A percentile compares a stretch with the other conserved stretches of the same genome.
Conservation (phyloP, 192 early-diverging fungal genomes). For the Funneliformis mosseae region DNA sequence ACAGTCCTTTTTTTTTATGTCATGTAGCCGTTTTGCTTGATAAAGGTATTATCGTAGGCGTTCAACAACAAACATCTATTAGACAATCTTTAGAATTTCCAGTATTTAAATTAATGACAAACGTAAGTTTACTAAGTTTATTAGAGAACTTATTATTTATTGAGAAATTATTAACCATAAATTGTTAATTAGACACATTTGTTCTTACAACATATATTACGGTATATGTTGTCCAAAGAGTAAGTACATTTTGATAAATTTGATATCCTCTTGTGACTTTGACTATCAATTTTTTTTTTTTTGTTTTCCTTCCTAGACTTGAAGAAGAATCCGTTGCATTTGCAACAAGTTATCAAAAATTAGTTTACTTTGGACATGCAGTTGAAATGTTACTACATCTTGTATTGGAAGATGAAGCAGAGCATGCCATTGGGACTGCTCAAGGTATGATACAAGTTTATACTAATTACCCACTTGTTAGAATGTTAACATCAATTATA, state of each 20-base stretch:
- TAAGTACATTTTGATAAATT: conserved; percentile 33
- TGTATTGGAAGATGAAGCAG: conserved; percentile 83
- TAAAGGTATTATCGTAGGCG: conserved; percentile 73
- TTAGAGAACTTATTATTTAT: neutral
- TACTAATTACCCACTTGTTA: neutral
- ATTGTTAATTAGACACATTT: conserved; percentile 63
- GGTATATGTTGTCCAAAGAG: conserved; percentile 57
- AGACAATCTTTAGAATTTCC: conserved; percentile 58
- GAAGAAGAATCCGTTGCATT: conserved; percentile 68
- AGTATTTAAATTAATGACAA: conserved; percentile 65
- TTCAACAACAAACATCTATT: conserved; percentile 67
- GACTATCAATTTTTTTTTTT: neutral
- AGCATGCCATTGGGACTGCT: conserved; percentile 46
- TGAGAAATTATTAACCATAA: neutral
- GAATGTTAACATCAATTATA: neutral
- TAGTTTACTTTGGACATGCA: conserved; percentile 89
- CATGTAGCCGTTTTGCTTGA: conserved; percentile 68
- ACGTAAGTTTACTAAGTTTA: conserved; percentile 48
- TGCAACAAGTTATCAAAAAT: conserved; percentile 67
- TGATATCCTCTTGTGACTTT: neutral
- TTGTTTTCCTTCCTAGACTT: conserved; percentile 37
- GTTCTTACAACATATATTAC: conserved; percentile 72
- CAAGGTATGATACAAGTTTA: conserved; percentile 41
- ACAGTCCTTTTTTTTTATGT: conserved; percentile 4
- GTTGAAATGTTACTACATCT: conserved; percentile 91